phyloP scores from a whole-genome alignment of 192 early-diverging fungal genomes.

The Coemansia sp. region DNA sequence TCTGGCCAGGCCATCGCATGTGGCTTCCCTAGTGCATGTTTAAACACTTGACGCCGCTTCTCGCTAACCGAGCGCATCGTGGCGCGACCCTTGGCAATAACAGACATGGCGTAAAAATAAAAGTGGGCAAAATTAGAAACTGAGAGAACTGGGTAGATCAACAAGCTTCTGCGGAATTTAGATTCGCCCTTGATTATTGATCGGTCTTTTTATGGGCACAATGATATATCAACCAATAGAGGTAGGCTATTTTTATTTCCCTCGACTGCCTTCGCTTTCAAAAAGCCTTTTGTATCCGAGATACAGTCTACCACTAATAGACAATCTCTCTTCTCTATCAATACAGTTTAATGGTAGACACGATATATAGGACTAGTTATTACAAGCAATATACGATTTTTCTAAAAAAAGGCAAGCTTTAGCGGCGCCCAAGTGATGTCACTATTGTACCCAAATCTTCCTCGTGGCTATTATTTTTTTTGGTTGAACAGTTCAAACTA shows the following conservation, averaged over 20 bases:
- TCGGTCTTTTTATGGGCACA: not conserved
- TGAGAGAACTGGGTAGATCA: too few relatives aligned
- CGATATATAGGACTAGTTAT: not conserved
- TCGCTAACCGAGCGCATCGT: constrained; percentile 28
- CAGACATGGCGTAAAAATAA: constrained; percentile 15
- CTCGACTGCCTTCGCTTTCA: not conserved
- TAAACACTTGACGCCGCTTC: constrained; percentile 42
- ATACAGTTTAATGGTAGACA: not conserved
- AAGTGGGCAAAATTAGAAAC: not conserved
- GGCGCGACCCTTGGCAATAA: constrained; percentile 9
- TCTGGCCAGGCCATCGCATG: constrained; percentile 28
- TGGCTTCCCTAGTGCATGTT: constrained; percentile 48
- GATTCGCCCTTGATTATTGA: not conserved
- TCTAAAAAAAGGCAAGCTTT: not conserved
- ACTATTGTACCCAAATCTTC: not conserved
- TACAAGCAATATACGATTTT: not conserved
- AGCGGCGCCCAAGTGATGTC: not conserved
- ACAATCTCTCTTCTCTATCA: too few relatives aligned
- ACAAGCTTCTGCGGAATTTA: not conserved
- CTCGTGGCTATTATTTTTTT: not conserved
- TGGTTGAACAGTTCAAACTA: not conserved
- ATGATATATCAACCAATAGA: not conserved
- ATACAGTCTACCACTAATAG: too few relatives aligned
- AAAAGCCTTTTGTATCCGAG: too few relatives aligned
- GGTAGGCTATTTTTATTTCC: not conserved